Base-by-base conservation (phyloP, 805 yeast genomes). In the Teunomyces aglyptinius region DNA sequence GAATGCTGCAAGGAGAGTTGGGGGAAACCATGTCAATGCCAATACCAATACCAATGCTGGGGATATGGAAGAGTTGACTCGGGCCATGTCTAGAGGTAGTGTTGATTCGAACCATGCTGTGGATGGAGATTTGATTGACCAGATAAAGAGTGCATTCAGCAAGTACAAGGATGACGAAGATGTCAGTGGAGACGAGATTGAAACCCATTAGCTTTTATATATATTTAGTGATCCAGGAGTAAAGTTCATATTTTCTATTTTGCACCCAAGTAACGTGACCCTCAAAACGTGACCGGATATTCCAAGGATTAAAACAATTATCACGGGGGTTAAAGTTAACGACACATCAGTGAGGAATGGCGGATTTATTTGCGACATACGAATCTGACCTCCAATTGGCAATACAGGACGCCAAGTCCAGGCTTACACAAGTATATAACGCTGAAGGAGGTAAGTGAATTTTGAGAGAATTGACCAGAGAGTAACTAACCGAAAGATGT, bases 381-480 rank as follows among this genome's bases (percentile, higher is more conserved):
- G 91, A 86, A 56, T 61, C 83, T 2, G 96, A 89, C 59, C 81
- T 82, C 64, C 82, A 83, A 59, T 75, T 86, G 51, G 81, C 90
- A 2, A 75, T 77, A 50, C 80, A 80, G 43, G 95, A 88, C 53
- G 84, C 89, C 28, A 79, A 77, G 54, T 80, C 83, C 55, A 85
- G 83, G 58, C 68, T 88, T 35, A 72, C 76, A 11, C 80, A 80
- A 51, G 75, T 82, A 10, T 67, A 78, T 8, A 73, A 77, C 4
- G 68, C 74, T 6, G 65, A 70, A 24, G 79, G 80, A 16, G 76
- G 75, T 61, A 58, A 53, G 70, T 61, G 38, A 42, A 32, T 24
- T 24, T 8, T 24, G 26, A 24, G 26, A 24, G 3, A 24, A 24
- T 3, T 24, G 6, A 24, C 6, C 7, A 34, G 15, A n/a, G 27